Evolutionary conservation across 2,329 filamentous ascomycete species (phyloP).

Genomic region (Magnaporthales sp.): DNA sequence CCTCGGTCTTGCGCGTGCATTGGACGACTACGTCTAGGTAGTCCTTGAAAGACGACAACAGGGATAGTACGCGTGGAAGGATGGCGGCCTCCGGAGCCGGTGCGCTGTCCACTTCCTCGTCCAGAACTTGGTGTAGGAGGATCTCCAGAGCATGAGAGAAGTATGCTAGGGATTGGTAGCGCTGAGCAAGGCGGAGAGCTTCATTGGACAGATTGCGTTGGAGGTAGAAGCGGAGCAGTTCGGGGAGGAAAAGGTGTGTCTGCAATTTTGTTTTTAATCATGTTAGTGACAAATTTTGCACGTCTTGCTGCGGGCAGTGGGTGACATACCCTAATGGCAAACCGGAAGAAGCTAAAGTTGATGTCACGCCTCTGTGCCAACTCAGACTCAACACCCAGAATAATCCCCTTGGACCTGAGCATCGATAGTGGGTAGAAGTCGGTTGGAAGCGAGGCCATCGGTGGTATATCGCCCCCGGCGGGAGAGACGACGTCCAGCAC

Average conservation of each 20-base stretch:
- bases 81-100: conserved; percentile 55
- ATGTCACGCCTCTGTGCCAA: conserved; percentile 88
- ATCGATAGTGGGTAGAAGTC: conserved; percentile 94
- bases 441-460: conserved; percentile 68
- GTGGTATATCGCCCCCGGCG: conserved; percentile 59
- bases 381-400: conserved; percentile 86
- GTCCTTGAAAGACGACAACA: conserved; percentile 65
- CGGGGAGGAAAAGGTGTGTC: conserved; percentile 90
- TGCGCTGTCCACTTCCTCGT: conserved; percentile 73
- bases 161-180: conserved; percentile 82
- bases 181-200: conserved; percentile 72
- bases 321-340: conserved; percentile 68
- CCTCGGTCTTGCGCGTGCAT: conserved; percentile 94
- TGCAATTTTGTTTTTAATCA: conserved; percentile 25
- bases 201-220: conserved; percentile 67
- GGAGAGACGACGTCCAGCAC: conserved; percentile 57
- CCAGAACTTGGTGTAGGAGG: conserved; percentile 83
- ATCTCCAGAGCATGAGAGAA: conserved; percentile 91
- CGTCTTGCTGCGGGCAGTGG: not conserved
- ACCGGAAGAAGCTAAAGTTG: conserved; percentile 82
- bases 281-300: not conserved
- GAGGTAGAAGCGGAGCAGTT: conserved; percentile 74
- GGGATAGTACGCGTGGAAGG: conserved; percentile 53
- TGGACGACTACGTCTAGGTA: conserved; percentile 95
- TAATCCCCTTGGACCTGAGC: conserved; percentile 78